These are phyloP conservation scores for Pseudogymnoascus sp. DNA, from an alignment of 2,329 filamentous ascomycete species.

Conservation along the genomic window DNA sequence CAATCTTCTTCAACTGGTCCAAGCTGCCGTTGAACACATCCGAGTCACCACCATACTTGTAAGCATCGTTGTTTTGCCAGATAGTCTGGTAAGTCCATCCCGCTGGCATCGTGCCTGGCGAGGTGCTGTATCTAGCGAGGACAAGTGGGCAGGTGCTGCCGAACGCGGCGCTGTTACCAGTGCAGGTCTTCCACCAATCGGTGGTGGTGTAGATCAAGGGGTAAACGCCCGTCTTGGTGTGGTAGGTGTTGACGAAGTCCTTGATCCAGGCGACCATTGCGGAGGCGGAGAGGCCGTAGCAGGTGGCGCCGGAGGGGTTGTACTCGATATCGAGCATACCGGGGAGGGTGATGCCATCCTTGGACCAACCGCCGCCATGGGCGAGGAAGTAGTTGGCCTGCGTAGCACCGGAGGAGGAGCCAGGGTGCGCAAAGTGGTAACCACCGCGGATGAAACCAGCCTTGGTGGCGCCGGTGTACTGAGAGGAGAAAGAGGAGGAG, in stretches of 20 bases:
- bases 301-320: constrained; percentile 31
- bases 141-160: constrained; percentile 39
- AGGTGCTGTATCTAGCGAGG: constrained; percentile 38
- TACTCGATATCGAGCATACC: constrained; percentile 51
- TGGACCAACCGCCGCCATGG: constrained; percentile 47
- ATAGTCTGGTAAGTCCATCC: constrained; percentile 47
- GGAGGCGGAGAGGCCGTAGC: constrained; percentile 39
- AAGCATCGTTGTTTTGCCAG: constrained; percentile 46
- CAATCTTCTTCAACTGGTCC: constrained; percentile 30
- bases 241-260: constrained; percentile 45
- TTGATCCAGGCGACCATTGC: constrained; percentile 46
- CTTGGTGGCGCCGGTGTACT: constrained; percentile 43
- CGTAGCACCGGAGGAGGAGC: constrained; percentile 34
- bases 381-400: constrained; percentile 47
- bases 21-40: constrained; percentile 44
- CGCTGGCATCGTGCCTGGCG: constrained; percentile 39
- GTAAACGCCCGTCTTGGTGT: constrained; percentile 37
- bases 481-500: constrained; percentile 39
- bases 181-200: constrained; percentile 44
- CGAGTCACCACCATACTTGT: constrained; percentile 44
- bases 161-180: constrained; percentile 42
- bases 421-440: constrained; percentile 49
- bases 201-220: constrained; percentile 47
- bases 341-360: constrained; percentile 46
- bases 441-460: constrained; percentile 47